Base-by-base conservation (phyloP, 495 filamentous ascomycete genomes). In the Aspergillus diversus region DNA sequence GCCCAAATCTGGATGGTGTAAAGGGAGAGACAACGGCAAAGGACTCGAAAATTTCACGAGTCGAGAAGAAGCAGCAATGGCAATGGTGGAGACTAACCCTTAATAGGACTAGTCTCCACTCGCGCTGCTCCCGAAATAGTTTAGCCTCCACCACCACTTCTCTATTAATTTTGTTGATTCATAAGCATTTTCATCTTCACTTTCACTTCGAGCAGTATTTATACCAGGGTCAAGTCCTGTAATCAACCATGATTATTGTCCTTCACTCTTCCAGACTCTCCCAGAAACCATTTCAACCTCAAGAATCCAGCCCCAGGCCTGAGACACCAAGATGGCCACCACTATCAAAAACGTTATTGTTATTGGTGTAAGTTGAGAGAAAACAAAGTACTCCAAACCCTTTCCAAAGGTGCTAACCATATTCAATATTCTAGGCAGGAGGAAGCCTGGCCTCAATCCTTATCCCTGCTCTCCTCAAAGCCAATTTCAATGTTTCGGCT, bases 321-420 rank as follows among this genome's bases (percentile, higher is more conserved):
- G 21, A 27, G 21, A 27, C 21, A 43, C 39, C 7, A 43, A 11
- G n/a, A 43, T 43, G 39, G 1, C 39, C n/a, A 9, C 12, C 7
- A 43, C n/a, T n/a, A 43, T 43, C 39, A 43, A 43, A n/a, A 43
- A 43, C n/a, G 39, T 43, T 9, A 43, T 43, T n/a, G 39, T 43
- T 11, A 43, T 43, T 9, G 39, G 39, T 4, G 39, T 43, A 43
- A 43, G 39, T 43, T n/a, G 11, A 12, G n/a, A n/a, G 39, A 43
- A n/a, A 43, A n/a, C 39, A 43, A 43, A 43, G 12, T 4, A 9
- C n/a, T 5, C 39, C 11, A 43, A 43, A 43, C 7, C 12, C 7
- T 11, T 12, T 43, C 9, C 39, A 43, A 43, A 27, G 21, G 2
- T 27, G 39, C 39, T 43, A 43, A 43, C 39, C 4, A 5, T 43